These are phyloP conservation scores for Solanum ahanhuiri DNA, from an alignment of 257 asterid species.

Conservation along the genomic window DNA sequence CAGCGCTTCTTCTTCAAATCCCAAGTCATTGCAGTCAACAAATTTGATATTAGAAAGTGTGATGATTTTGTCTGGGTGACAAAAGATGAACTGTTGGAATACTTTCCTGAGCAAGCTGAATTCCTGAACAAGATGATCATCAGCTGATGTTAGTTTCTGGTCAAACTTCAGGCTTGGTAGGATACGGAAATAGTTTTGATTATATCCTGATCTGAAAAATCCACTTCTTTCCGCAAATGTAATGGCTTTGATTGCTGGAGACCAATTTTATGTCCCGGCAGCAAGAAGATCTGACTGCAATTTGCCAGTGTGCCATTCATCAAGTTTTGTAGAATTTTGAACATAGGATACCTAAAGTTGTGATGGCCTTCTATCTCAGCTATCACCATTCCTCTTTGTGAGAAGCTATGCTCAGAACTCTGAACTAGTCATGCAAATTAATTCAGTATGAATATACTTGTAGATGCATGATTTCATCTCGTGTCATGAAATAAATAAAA, in stretches of 20 bases:
- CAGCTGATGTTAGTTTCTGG: conserved; percentile 20
- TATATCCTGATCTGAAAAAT: neutral
- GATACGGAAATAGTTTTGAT: neutral
- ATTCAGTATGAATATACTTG: neutral
- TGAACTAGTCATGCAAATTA: neutral
- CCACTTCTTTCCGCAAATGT: neutral
- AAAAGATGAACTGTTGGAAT: conserved; percentile 58
- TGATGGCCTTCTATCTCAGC: neutral
- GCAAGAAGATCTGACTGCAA: neutral
- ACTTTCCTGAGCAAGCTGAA: conserved; percentile 71
- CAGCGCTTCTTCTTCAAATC: conserved; percentile 94
- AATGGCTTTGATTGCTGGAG: neutral
- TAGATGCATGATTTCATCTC: neutral
- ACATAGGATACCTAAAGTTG: neutral
- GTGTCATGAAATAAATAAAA: neutral
- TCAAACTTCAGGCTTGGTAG: neutral
- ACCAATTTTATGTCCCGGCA: neutral
- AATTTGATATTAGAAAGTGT: conserved; percentile 36
- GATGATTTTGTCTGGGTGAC: conserved; percentile 87
- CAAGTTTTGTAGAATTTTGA: neutral
- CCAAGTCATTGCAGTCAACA: conserved; percentile 71
- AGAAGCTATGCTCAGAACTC: neutral
- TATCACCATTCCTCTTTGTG: neutral
- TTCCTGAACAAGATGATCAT: conserved; percentile 53
- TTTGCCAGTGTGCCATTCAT: neutral